These are phyloP conservation scores for Geotrichum histeridarum DNA, from an alignment of 1,139 yeast species.

Conservation along the genomic window DNA sequence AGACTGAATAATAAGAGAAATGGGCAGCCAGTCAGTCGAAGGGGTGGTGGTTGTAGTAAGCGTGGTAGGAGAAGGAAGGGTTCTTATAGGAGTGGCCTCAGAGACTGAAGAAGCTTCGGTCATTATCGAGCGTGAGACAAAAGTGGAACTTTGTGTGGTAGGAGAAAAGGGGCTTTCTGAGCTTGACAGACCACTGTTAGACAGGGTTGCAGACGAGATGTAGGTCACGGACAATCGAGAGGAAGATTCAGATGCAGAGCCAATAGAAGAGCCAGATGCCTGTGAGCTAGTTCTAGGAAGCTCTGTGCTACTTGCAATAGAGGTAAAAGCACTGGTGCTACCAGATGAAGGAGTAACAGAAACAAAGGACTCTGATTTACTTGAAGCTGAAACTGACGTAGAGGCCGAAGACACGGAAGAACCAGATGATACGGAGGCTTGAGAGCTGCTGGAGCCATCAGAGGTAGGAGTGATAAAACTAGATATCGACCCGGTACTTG, in stretches of 20 bases:
- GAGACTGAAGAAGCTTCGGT: too few species aligned
- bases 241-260: background rate
- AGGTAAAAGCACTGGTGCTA: background rate
- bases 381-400: constrained; percentile 16
- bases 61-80: background rate
- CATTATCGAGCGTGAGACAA: too few species aligned
- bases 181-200: too few species aligned
- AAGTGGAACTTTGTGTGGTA: too few species aligned
- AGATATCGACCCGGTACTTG: background rate
- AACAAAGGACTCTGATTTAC: too few species aligned
- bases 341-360: background rate
- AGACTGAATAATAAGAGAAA: constrained; percentile 17
- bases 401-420: constrained; percentile 14
- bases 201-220: too few species aligned
- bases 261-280: constrained; percentile 4
- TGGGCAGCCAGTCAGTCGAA: constrained; percentile 18
- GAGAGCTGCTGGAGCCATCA: background rate
- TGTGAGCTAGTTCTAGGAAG: constrained; percentile 9
- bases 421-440: constrained; percentile 8
- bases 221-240: too few species aligned
- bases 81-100: background rate
- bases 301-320: background rate
- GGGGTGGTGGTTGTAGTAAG: constrained; percentile 11
- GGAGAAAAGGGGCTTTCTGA: too few species aligned
- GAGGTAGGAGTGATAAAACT: background rate